A percentile compares a stretch with the other conserved stretches of the same genome.
Evolutionary conservation across 1,284 basidiomycete species (phyloP).

Genomic region (Pascua sp.): DNA sequence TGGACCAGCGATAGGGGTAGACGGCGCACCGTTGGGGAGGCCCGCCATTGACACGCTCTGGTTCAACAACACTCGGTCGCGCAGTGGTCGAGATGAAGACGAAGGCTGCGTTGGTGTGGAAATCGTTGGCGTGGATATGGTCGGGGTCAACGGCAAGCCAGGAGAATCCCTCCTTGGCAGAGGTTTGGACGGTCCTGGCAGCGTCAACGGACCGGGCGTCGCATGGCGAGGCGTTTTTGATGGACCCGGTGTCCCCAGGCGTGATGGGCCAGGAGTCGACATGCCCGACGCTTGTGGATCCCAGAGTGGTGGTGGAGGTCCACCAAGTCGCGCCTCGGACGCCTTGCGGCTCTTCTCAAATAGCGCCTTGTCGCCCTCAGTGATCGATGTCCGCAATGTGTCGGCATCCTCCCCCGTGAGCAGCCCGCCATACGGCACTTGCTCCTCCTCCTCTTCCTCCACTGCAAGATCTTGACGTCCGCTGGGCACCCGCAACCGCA

Average conservation of each 20-base stretch:
- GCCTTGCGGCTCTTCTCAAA: conserved; percentile 69
- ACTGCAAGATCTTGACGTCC: conserved; percentile 30
- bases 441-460: conserved; percentile 43
- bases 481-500: conserved; percentile 33
- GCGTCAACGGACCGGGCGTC: background rate
- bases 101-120: conserved; percentile 5
- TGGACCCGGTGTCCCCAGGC: conserved; percentile 2
- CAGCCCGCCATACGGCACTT: conserved; percentile 72
- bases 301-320: conserved; percentile 29
- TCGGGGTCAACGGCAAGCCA: conserved; percentile 6
- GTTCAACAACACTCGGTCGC: conserved; percentile 38
- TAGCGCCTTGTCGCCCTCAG: conserved; percentile 63
- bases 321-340: conserved; percentile 60
- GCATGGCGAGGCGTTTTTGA: conserved; percentile 3
- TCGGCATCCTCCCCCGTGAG: conserved; percentile 70
- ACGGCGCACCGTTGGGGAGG: conserved; percentile 2
- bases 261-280: conserved; percentile 17
- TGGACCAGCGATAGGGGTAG: background rate
- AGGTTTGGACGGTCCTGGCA: no score
- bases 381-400: conserved; percentile 66
- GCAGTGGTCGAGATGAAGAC: conserved; percentile 30
- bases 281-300: conserved; percentile 20
- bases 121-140: conserved; percentile 9
- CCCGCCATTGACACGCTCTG: conserved; percentile 23
- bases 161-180: background rate